A percentile compares a stretch with the other conserved stretches of the same genome.
Conservation (phyloP, 495 filamentous ascomycete genomes). For the Geoglossum glabrum region DNA sequence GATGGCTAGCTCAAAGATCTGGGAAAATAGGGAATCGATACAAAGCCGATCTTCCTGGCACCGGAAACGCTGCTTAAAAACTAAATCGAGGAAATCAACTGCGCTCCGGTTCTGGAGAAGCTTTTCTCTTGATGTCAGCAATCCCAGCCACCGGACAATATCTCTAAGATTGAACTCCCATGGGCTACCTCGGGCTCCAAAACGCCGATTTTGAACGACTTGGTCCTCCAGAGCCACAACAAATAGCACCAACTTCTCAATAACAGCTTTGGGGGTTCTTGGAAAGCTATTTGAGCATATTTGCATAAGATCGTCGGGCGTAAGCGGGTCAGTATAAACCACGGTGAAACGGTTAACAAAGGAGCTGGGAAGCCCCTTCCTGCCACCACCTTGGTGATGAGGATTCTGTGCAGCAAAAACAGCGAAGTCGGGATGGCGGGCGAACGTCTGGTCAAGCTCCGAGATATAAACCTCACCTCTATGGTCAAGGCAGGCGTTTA, state of each 20-base stretch:
- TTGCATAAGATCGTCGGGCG: conserved; percentile 51
- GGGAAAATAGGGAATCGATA: conserved; percentile 42
- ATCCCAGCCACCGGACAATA: conserved; percentile 67
- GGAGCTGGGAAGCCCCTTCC: conserved; percentile 86
- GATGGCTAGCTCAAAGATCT: conserved; percentile 25
- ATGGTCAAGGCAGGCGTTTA: conserved; percentile 95
- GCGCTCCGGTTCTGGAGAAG: conserved; percentile 31
- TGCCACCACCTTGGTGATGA: conserved; percentile 85
- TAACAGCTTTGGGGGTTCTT: conserved; percentile 29
- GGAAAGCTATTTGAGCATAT: conserved; percentile 69
- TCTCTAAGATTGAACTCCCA: conserved; percentile 98
- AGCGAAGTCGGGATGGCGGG: conserved; percentile 67
- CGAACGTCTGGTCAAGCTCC: conserved; percentile 84
- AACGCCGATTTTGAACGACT: conserved; percentile 38
- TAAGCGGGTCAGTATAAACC: conserved; percentile 83
- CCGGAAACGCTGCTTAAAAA: conserved; percentile 79
- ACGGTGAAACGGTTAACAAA: conserved; percentile 98
- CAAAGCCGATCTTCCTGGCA: conserved; percentile 40
- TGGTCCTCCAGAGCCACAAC: conserved; percentile 56
- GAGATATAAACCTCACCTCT: conserved; percentile 90
- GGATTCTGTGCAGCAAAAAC: conserved; percentile 97
- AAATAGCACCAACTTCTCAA: conserved; percentile 51
- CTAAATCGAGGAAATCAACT: conserved; percentile 55
- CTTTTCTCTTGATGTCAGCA: conserved; percentile 37
- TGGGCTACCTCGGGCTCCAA: conserved; percentile 67